Conservation (phyloP, 2,329 filamentous ascomycete species). For the Lachnellula cervina region DNA sequence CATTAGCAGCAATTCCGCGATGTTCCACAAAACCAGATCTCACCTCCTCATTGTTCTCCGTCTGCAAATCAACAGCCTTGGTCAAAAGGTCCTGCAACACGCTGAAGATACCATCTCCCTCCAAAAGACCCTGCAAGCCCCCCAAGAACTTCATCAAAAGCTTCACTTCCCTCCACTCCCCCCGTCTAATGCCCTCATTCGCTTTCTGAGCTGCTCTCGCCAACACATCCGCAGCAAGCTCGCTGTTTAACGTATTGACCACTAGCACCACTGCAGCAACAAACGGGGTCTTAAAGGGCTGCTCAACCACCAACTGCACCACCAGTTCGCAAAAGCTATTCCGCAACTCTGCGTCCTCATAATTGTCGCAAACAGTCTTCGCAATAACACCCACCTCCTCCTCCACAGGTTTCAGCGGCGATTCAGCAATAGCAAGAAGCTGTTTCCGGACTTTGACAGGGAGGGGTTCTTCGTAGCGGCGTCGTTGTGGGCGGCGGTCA, state of each 20-base stretch:
- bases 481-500: slow-evolving; percentile 67
- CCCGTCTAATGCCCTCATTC: slow-evolving; percentile 63
- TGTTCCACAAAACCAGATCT: slow-evolving; percentile 34
- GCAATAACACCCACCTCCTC: slow-evolving; percentile 74
- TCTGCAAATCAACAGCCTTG: slow-evolving; percentile 88
- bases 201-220: slow-evolving; percentile 54
- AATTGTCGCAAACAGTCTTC: slow-evolving; percentile 73
- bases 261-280: slow-evolving; percentile 78
- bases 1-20: slow-evolving; percentile 6
- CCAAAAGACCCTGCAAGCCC: slow-evolving; percentile 74
- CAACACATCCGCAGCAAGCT: slow-evolving; percentile 69
- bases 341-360: slow-evolving; percentile 76
- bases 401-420: slow-evolving; percentile 69
- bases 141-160: slow-evolving; percentile 82
- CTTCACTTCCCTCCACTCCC: slow-evolving; percentile 89
- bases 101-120: slow-evolving; percentile 80
- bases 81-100: slow-evolving; percentile 86
- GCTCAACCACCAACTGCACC: slow-evolving; percentile 76
- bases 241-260: slow-evolving; percentile 71
- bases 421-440: slow-evolving; percentile 76
- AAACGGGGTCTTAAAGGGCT: slow-evolving; percentile 97
- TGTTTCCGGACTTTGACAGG: slow-evolving; percentile 71
- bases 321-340: slow-evolving; percentile 68
- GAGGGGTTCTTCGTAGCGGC: slow-evolving; percentile 68
- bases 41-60: slow-evolving; percentile 87